Conservation (phyloP, 495 filamentous ascomycete genomes). For the Tuber borchii region DNA sequence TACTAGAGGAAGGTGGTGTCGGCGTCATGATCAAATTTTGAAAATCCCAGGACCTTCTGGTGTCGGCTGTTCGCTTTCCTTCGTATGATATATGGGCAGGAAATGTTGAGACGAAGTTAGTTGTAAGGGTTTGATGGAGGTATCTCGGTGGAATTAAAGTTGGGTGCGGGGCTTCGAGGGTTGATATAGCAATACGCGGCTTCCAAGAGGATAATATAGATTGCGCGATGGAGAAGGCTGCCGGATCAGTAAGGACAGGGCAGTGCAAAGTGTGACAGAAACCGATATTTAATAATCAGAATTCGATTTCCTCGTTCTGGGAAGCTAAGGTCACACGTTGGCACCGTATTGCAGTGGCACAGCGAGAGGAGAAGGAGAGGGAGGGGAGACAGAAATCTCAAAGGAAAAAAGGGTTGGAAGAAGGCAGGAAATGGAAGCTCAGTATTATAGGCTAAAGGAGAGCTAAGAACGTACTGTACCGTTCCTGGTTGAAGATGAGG, state of each 20-base stretch:
- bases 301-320: background rate
- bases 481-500: background rate
- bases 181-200: background rate
- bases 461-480: background rate
- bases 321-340: background rate
- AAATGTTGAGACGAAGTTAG: background rate
- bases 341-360: background rate
- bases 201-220: background rate
- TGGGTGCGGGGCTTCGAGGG: background rate
- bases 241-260: background rate
- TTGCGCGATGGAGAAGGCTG: background rate
- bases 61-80: background rate
- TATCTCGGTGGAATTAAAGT: background rate
- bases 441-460: background rate
- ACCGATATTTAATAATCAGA: constrained; percentile 2
- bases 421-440: background rate
- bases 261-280: background rate
- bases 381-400: background rate
- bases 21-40: constrained; percentile 59
- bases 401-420: background rate
- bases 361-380: background rate
- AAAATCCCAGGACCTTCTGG: background rate
- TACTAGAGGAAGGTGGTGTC: constrained; percentile 80
- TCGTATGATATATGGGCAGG: background rate
- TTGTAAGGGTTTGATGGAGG: background rate